A percentile compares a stretch with the other conserved stretches of the same genome.
These are phyloP conservation scores for Claviceps cyperi DNA, from an alignment of 2,329 filamentous ascomycete species.

Conservation along the genomic window DNA sequence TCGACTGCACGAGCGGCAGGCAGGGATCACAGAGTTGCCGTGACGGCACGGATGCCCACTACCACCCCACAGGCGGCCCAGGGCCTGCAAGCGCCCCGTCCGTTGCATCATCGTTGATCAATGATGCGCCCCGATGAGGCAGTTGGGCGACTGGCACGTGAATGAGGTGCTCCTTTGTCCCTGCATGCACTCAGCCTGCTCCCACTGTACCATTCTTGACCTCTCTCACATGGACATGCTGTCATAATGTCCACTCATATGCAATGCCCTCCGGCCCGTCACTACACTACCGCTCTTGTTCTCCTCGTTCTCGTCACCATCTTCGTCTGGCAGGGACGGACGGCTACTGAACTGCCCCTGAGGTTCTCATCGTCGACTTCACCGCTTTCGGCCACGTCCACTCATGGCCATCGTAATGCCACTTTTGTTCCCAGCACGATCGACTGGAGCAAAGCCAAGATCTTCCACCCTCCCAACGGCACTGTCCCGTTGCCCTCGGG, in stretches of 20 bases:
- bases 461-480: constrained; percentile 19
- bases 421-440: constrained; percentile 22
- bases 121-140: no score
- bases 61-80: no score
- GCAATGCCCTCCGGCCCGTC: constrained; percentile 19
- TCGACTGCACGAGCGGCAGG: background rate
- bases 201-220: no score
- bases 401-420: constrained; percentile 12
- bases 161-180: background rate
- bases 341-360: constrained; percentile 7
- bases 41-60: no score
- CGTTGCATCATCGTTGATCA: no score
- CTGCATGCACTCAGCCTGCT: no score
- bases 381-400: background rate
- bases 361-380: constrained; percentile 2
- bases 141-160: no score
- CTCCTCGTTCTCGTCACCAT: constrained; percentile 14
- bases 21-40: background rate
- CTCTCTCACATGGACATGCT: background rate
- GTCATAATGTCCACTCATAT: constrained; percentile 16
- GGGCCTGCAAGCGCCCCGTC: no score
- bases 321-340: constrained; percentile 15
- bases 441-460: constrained; percentile 22
- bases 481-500: constrained; percentile 22
- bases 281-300: constrained; percentile 18